Evolutionary conservation across 306 rosid species (phyloP).

Genomic region (Ormosia emarginata): DNA sequence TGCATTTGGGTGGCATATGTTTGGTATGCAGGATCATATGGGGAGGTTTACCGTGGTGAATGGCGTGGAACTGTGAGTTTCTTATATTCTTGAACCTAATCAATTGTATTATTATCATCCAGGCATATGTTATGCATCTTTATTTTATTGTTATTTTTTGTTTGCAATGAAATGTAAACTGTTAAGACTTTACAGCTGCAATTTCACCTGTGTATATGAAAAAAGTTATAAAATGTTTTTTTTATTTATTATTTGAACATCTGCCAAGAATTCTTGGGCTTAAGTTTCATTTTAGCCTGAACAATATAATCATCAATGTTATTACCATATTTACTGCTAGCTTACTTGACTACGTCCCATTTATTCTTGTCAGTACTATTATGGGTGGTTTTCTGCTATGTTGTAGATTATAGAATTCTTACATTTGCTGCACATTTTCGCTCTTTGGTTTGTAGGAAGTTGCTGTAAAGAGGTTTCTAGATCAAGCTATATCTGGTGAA

Average conservation of each 20-base stretch:
- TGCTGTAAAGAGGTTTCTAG: conserved; percentile 89
- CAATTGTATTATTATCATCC: neutral
- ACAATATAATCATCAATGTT: neutral
- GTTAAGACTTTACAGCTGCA: neutral
- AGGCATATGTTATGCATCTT: neutral
- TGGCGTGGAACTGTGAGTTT: conserved; percentile 97
- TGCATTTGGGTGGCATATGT: conserved; percentile 21
- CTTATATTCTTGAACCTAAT: conserved; percentile 22
- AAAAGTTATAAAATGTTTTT: neutral
- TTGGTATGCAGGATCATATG: conserved; percentile 82
- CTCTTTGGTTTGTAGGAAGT: conserved; percentile 64
- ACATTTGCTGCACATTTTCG: conserved; percentile 4
- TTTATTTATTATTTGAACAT: neutral
- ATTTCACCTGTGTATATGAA: neutral
- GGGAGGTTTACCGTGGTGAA: conserved; percentile 95
- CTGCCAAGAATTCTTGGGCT: neutral
- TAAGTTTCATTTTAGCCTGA: neutral
- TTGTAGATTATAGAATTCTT: conserved; percentile 16
- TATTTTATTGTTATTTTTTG: neutral
- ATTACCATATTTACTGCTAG: neutral
- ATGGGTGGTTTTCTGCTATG: neutral
- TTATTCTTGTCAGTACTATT: neutral
- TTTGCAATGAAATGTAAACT: neutral
- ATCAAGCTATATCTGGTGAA: conserved; percentile 87
- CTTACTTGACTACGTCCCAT: neutral